phyloP scores from a whole-genome alignment of 2,329 filamentous ascomycete species.

The Lasiodiplodia theobromae region DNA sequence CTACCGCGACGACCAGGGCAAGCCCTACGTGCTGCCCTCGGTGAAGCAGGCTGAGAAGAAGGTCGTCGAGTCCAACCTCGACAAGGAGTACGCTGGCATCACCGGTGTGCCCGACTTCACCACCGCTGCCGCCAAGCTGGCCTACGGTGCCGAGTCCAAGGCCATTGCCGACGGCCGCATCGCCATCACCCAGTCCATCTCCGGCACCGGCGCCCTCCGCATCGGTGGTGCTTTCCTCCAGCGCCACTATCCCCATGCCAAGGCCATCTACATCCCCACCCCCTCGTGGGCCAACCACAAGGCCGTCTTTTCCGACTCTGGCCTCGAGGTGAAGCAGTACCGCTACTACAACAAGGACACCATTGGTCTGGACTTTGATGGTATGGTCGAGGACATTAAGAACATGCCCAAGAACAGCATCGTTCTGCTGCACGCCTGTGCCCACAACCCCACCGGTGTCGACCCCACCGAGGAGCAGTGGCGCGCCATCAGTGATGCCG shows the following conservation, averaged over 20 bases:
- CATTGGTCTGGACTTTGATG: conserved; percentile 96
- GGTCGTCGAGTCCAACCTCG: conserved; percentile 76
- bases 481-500: conserved; percentile 84
- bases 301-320: conserved; percentile 93
- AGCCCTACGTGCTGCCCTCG: conserved; percentile 96
- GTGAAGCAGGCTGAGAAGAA: conserved; percentile 89
- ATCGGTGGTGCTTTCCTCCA: conserved; percentile 93
- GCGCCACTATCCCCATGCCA: conserved; percentile 87
- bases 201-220: conserved; percentile 92
- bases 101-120: conserved; percentile 95
- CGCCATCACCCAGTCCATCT: conserved; percentile 97
- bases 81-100: conserved; percentile 99
- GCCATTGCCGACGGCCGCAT: conserved; percentile 77
- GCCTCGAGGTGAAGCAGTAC: conserved; percentile 92
- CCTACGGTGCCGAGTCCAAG: conserved; percentile 82
- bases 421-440: conserved; percentile 94
- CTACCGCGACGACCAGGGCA: conserved; percentile 97
- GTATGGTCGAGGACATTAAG: conserved; percentile 90
- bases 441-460: conserved; percentile 96
- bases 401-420: conserved; percentile 84
- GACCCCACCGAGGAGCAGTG: conserved; percentile 93
- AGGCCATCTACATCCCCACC: conserved; percentile 95
- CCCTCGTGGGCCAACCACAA: conserved; percentile 99
- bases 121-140: conserved; percentile 86
- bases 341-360: conserved; percentile 99